Base-by-base conservation (phyloP, 192 early-diverging fungal genomes). In the Allomyces macrogynus region DNA sequence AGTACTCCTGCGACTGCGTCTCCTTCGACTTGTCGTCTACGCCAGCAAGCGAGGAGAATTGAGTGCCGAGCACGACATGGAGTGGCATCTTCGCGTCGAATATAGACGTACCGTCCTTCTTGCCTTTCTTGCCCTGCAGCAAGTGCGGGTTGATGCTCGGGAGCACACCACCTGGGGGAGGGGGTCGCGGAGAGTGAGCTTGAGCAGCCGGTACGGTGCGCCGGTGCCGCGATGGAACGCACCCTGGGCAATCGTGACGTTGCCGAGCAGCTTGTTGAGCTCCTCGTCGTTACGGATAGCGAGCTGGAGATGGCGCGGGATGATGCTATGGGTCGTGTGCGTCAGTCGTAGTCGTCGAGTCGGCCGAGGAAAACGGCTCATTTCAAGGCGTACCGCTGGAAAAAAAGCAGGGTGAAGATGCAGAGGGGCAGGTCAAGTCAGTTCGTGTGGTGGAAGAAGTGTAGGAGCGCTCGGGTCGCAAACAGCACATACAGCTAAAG, bases 221-320 rank as follows among this genome's bases (percentile, higher is more conserved):
- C 7, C 4, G 32, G 3, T 40, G 32, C 32, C 7, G 32, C 64
- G 7, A 8, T 7, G 32, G 32, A 40, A 40, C 32, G 32, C 32
- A 40, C 32, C 72, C 66, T 73, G 69, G 23, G 72, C 67, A 65
- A 73, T 73, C 22, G 69, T 70, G 25, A 73, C 77, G 66, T 75
- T 73, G 65, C 73, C 75, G 64, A 80, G 76, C 43, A 74, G 63
- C 61, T 74, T 74, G 67, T 79, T 71, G 69, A 80, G 71, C 69
- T 80, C 72, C 64, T 73, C 72, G 62, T 73, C 72, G 57, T 73
- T 73, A 62, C 72, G 61, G 62, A 73, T 73, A 12, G 72, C 70
- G 25, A 73, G 63, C 62, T 73, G 72, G 60, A 73, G 67, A 63
- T 73, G 72, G 24, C 72, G 69, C 44, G 72, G 72, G 60, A 73